Evolutionary conservation across 306 rosid genomes (phyloP).

Genomic region (Alnus glutinosa): DNA sequence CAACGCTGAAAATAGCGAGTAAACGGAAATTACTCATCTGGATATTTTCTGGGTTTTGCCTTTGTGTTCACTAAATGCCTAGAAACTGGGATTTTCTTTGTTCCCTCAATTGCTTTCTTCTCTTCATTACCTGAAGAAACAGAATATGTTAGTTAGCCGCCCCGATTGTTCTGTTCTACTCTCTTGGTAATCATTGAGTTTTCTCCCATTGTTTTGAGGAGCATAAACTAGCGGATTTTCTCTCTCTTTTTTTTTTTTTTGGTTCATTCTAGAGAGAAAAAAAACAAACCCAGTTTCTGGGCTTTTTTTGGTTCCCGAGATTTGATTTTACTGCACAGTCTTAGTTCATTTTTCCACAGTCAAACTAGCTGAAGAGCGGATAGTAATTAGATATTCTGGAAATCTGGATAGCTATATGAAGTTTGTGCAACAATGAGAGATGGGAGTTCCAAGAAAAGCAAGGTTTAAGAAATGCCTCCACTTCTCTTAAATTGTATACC

Average conservation of each 20-base stretch:
- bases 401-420: constrained; percentile 61
- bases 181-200: neutral
- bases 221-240: constrained; percentile 10
- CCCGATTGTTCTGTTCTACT: constrained; percentile 34
- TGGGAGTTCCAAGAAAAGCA: constrained; percentile 92
- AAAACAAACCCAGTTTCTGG: constrained; percentile 19
- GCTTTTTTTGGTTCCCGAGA: neutral
- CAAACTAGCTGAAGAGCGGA: constrained; percentile 11
- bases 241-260: neutral
- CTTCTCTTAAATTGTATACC: constrained; percentile 26
- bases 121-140: constrained; percentile 35
- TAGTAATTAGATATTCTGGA: constrained; percentile 22
- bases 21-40: constrained; percentile 16
- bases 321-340: constrained; percentile 12
- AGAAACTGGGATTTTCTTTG: constrained; percentile 37
- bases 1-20: constrained; percentile 21
- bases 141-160: constrained; percentile 21
- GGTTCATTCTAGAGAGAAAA: constrained; percentile 16
- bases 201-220: constrained; percentile 25
- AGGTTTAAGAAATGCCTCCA: constrained; percentile 63
- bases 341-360: constrained; percentile 8
- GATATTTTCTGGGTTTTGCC: constrained; percentile 28
- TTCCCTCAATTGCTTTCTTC: constrained; percentile 34
- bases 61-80: constrained; percentile 31
- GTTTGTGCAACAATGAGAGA: constrained; percentile 90